These are phyloP conservation scores for Cydonia oblonga DNA, from an alignment of 331 rosid species.

Conservation along the genomic window DNA sequence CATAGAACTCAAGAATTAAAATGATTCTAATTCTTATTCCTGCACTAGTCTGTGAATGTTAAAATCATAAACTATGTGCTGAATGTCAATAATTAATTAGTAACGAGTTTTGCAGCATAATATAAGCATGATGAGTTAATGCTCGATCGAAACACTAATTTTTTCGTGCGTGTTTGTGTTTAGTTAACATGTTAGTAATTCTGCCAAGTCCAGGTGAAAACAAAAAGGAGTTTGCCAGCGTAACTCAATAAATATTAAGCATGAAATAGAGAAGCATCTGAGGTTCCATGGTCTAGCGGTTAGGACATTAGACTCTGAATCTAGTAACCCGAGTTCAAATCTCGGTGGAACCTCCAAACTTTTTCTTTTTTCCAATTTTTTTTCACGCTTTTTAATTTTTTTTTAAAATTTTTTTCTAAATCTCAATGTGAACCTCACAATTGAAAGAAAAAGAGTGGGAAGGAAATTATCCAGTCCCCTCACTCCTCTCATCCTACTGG, in stretches of 20 bases:
- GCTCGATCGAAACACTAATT: neutral
- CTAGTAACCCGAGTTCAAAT: constrained; percentile 87
- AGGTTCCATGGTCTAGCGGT: constrained; percentile 84
- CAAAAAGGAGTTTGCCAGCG: neutral
- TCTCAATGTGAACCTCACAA: no score
- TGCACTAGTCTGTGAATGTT: no score
- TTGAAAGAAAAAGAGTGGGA: neutral
- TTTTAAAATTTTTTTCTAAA: no score
- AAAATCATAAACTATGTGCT: no score
- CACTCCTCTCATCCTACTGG: neutral
- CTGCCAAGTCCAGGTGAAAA: neutral
- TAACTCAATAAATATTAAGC: neutral
- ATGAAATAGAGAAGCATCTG: no score
- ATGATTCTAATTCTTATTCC: no score
- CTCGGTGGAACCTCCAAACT: constrained; percentile 58
- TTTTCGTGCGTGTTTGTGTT: neutral
- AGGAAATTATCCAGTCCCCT: neutral
- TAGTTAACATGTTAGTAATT: neutral
- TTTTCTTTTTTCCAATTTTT: no score
- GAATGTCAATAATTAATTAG: no score
- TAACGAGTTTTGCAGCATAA: no score
- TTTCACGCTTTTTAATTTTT: no score
- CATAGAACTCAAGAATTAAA: no score
- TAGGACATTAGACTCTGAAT: constrained; percentile 93
- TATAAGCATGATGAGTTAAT: neutral